A percentile compares a stretch with the other conserved stretches of the same genome.
Conservation (phyloP, 169 alveolate species). For the Cryptosporidium sp. region DNA sequence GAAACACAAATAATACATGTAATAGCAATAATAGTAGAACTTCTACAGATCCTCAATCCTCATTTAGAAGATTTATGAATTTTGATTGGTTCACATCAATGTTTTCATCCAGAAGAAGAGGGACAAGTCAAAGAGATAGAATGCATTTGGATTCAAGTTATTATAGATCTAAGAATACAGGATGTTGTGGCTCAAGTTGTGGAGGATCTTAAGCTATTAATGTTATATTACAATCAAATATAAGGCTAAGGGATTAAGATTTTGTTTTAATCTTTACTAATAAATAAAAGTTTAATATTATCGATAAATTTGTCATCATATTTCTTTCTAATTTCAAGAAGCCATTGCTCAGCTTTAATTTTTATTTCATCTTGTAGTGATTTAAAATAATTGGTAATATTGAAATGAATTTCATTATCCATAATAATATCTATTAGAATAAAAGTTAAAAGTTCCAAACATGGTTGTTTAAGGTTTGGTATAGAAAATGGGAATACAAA, state of each 20-base stretch:
- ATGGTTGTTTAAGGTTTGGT: conserved; percentile 36
- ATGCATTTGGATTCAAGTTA: conserved; percentile 58
- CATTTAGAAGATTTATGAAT: conserved; percentile 54
- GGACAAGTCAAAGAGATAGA: conserved; percentile 40
- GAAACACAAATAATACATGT: not conserved
- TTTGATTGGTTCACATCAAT: conserved; percentile 71
- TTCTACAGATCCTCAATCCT: conserved; percentile 9
- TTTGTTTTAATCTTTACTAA: conserved; percentile 13
- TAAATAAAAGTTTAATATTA: conserved; percentile 50
- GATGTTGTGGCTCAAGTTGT: conserved; percentile 65
- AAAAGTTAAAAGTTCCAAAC: conserved; percentile 34
- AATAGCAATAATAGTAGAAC: not conserved
- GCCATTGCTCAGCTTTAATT: conserved; percentile 23
- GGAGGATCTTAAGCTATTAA: conserved; percentile 1
- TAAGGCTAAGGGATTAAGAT: not conserved
- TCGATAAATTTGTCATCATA: conserved; percentile 35
- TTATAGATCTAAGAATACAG: conserved; percentile 63
- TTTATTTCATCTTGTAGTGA: conserved; percentile 35
- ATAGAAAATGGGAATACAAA: conserved; percentile 45
- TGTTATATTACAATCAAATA: not conserved
- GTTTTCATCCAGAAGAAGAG: conserved; percentile 69
- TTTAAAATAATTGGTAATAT: not conserved
- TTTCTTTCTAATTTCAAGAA: not conserved
- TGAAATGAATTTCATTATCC: conserved; percentile 17
- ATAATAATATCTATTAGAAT: conserved; percentile 22